Conservation (phyloP, 306 rosid species). For the Prunus campanulata region DNA sequence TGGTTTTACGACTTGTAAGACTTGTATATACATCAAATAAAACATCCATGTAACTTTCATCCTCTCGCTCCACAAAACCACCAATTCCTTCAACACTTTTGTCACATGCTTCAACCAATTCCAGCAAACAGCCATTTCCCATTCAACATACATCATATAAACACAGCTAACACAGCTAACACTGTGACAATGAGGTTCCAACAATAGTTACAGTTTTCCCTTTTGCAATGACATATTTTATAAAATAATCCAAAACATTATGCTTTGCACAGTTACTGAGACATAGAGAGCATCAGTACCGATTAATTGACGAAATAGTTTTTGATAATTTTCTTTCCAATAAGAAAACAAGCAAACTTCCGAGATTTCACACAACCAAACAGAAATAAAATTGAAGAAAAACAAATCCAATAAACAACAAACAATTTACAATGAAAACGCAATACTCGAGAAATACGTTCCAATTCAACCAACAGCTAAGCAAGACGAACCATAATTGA, state of each 20-base stretch:
- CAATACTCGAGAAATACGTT: neutral
- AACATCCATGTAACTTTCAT: neutral
- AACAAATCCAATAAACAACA: neutral
- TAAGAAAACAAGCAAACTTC: neutral
- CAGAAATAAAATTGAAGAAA: neutral
- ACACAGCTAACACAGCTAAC: neutral
- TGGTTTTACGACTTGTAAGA: neutral
- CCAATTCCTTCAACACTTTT: neutral
- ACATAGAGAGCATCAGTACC: neutral
- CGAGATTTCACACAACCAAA: neutral
- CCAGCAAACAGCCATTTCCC: neutral
- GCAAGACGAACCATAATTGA: neutral
- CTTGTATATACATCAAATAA: neutral
- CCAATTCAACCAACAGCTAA: neutral
- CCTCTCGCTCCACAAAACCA: neutral
- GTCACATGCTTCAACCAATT: neutral
- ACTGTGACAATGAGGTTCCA: neutral
- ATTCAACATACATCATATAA: neutral
- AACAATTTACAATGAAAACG: neutral
- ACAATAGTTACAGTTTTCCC: neutral
- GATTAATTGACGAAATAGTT: neutral
- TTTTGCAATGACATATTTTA: neutral
- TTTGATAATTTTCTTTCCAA: neutral
- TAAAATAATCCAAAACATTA: neutral
- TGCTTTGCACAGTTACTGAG: neutral